Evolutionary conservation across 768 basidiomycete species (phyloP), one percentile per base, ranked within the genome.

Genomic region (Pluteus cervinus): DNA sequence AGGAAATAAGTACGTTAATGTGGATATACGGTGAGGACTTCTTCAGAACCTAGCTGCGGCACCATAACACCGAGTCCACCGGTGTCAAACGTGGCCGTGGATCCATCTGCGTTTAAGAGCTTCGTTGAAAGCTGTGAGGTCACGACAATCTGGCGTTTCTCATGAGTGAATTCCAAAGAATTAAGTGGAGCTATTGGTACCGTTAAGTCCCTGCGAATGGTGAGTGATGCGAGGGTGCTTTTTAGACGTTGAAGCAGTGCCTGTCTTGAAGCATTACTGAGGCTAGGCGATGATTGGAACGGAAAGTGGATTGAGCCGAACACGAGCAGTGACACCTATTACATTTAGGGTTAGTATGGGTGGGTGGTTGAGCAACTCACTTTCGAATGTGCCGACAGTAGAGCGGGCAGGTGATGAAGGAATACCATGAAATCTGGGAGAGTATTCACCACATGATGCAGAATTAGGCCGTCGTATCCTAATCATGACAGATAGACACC

Each of bases 81-180:
- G 29, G 76, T 73, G 43, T 84, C 78, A 48, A 80, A 86, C 28
- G 58, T 81, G 29, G 76, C 81, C n/a, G 67, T 45, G 12, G 75
- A 63, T 36, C 85, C 85, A 46, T 86, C 79, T 2, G 68, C 60
- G 41, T 74, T 71, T 23, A 84, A 54, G 46, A 84, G 59, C 51
- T 80, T 86, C 0, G 79, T 86, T 10, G 79, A 69, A 45, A 87
- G 62, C 52, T 87, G 83, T 16, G 77, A 78, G 2, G 81, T 84
- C 23, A 71, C 62, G 31, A 84, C 65, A 29, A 65, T 49, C 62
- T 62, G 36, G 18, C 36, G 24, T n/a, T n/a, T n/a, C 9, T 17
- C 16, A 22, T 21, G 8, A 22, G 7, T n/a, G 14, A 9, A 10
- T 7, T 17, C 9, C 24, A 34, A 12, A 24, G 31, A 32, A 12